A percentile compares a stretch with the other conserved stretches of the same genome.
These are phyloP conservation scores for Diaporthe batatas DNA, from an alignment of 2,329 filamentous ascomycete genomes.

Conservation along the genomic window DNA sequence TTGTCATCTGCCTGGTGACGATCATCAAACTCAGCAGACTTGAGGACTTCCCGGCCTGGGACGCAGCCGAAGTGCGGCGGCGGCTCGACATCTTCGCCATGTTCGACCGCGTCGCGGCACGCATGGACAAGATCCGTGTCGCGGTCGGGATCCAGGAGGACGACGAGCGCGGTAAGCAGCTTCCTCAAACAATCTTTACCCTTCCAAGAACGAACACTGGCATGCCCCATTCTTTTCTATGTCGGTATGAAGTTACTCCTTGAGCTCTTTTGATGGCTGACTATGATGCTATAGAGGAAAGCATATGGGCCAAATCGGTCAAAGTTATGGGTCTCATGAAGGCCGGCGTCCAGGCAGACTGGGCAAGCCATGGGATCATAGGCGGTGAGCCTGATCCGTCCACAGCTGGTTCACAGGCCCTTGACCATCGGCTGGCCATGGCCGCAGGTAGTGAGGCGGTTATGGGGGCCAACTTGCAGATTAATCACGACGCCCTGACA, in stretches of 20 bases:
- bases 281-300: constrained; percentile 1
- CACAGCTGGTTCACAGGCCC: constrained; percentile 11
- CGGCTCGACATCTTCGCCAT: constrained; percentile 53
- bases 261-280: no score
- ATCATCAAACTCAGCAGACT: constrained; percentile 51
- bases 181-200: no score
- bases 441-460: background rate
- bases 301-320: constrained; percentile 12
- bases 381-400: constrained; percentile 11
- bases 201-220: no score
- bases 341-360: constrained; percentile 19
- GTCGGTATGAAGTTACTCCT: no score
- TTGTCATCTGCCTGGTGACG: constrained; percentile 51
- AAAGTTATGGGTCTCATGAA: constrained; percentile 22
- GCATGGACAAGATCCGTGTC: constrained; percentile 9
- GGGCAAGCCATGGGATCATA: constrained; percentile 3
- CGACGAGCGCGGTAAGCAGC: constrained; percentile 5
- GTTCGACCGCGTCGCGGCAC: constrained; percentile 44
- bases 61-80: constrained; percentile 50
- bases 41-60: constrained; percentile 55
- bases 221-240: no score
- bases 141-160: constrained; percentile 34
- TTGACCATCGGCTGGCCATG: constrained; percentile 10
- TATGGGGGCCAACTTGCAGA: constrained; percentile 26
- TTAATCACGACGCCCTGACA: constrained; percentile 16